A percentile compares a stretch with the other conserved stretches of the same genome.
These are phyloP conservation scores for Calocera cornea DNA, from an alignment of 768 basidiomycete species.

Conservation along the genomic window DNA sequence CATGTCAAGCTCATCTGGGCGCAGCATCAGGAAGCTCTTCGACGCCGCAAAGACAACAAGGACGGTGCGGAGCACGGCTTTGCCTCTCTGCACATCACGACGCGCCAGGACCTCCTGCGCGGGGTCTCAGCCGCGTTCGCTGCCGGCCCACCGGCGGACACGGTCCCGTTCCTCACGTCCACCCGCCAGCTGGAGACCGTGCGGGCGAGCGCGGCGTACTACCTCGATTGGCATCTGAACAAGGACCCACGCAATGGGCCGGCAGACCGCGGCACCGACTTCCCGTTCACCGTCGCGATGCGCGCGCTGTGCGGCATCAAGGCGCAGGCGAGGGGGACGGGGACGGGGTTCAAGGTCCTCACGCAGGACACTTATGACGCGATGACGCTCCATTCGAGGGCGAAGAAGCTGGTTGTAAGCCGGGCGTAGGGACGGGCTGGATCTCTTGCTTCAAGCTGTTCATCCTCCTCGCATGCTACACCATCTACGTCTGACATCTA, in stretches of 20 bases:
- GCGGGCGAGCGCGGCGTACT: not conserved
- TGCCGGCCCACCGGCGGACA: not conserved
- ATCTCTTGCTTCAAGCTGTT: too few relatives aligned
- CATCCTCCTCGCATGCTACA: too few relatives aligned
- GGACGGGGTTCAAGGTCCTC: not conserved
- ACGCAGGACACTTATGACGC: not conserved
- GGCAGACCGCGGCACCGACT: not conserved
- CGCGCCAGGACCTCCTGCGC: not conserved
- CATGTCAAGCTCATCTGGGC: not conserved
- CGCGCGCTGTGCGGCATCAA: not conserved
- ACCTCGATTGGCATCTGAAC: not conserved
- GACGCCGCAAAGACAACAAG: not conserved
- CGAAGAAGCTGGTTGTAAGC: not conserved
- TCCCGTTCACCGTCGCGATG: not conserved
- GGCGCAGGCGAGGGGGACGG: not conserved
- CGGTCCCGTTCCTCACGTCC: not conserved
- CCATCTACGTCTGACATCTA: too few relatives aligned
- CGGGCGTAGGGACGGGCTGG: not conserved
- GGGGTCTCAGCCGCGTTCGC: not conserved
- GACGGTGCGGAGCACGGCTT: not conserved
- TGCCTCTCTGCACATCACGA: not conserved
- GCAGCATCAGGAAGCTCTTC: not conserved
- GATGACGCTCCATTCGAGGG: not conserved
- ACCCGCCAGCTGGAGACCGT: not conserved
- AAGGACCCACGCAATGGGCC: not conserved